Evolutionary conservation across 768 basidiomycete genomes (phyloP).

Genomic region (Hericium coralloides): DNA sequence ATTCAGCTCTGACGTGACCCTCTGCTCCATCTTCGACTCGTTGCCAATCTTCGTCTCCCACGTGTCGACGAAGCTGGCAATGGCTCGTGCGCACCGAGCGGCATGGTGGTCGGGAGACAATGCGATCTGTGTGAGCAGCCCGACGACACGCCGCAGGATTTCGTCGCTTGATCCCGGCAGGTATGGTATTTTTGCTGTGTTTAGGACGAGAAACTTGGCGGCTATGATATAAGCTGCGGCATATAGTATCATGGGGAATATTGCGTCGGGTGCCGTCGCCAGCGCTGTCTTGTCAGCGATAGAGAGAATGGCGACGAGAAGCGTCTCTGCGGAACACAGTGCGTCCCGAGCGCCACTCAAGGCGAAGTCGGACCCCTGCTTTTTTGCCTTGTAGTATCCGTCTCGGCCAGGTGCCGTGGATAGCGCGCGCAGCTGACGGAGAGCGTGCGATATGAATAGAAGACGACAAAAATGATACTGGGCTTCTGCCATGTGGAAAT

Average conservation of each 20-base stretch:
- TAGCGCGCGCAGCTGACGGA: constrained; percentile 17
- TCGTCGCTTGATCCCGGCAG: constrained; percentile 9
- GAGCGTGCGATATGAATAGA: constrained; percentile 28
- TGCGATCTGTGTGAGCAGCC: constrained; percentile 4
- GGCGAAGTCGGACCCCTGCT: constrained; percentile 17
- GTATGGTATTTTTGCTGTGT: constrained; percentile 1
- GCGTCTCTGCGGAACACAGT: constrained; percentile 27
- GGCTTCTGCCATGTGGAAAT: constrained; percentile 32
- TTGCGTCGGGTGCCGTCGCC: constrained; percentile 31
- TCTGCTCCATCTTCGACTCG: not conserved
- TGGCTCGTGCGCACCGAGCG: constrained; percentile 7
- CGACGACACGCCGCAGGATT: constrained; percentile 7
- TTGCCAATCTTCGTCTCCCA: constrained; percentile 3
- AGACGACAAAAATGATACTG: constrained; percentile 34
- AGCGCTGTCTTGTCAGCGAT: constrained; percentile 26
- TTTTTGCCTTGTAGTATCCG: constrained; percentile 5
- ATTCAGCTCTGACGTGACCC: not conserved
- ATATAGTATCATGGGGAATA: constrained; percentile 34
- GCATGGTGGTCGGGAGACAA: constrained; percentile 11
- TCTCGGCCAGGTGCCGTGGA: not conserved
- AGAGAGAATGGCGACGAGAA: constrained; percentile 27
- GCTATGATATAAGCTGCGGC: constrained; percentile 35
- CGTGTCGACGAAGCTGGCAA: constrained; percentile 7
- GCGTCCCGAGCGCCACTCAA: constrained; percentile 31
- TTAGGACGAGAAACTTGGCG: constrained; percentile 26